These are phyloP conservation scores for Cystoisospora suis DNA, from an alignment of 169 alveolate genomes.

Conservation along the genomic window DNA sequence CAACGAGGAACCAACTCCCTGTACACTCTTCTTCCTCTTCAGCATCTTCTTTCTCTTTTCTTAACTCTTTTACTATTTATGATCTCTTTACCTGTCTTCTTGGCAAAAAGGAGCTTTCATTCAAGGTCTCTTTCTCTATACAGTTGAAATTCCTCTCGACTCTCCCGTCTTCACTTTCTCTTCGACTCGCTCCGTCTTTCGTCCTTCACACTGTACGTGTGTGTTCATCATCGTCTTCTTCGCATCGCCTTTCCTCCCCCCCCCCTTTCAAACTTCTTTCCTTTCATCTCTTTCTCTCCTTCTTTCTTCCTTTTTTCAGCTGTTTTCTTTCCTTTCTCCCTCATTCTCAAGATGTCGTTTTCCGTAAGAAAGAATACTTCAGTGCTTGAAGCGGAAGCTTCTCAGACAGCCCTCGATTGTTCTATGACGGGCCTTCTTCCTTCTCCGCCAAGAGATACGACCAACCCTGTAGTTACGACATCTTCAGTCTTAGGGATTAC, in stretches of 20 bases:
- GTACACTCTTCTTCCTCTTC: neutral
- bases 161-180: neutral
- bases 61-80: neutral
- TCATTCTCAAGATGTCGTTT: neutral
- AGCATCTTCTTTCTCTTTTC: neutral
- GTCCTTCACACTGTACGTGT: neutral
- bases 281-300: neutral
- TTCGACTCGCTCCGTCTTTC: neutral
- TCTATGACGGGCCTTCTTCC: neutral
- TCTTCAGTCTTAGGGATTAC: conserved; percentile 29
- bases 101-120: neutral
- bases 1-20: neutral
- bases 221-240: neutral
- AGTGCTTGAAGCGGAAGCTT: neutral
- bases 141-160: neutral
- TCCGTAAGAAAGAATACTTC: neutral
- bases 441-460: conserved; percentile 21
- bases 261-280: neutral
- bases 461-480: conserved; percentile 22
- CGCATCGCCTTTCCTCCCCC: neutral
- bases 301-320: neutral
- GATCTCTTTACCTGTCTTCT: neutral
- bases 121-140: no score
- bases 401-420: neutral
- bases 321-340: neutral